phyloP scores from a whole-genome alignment of 345 rosid species.

The Geranium rotundifolium region DNA sequence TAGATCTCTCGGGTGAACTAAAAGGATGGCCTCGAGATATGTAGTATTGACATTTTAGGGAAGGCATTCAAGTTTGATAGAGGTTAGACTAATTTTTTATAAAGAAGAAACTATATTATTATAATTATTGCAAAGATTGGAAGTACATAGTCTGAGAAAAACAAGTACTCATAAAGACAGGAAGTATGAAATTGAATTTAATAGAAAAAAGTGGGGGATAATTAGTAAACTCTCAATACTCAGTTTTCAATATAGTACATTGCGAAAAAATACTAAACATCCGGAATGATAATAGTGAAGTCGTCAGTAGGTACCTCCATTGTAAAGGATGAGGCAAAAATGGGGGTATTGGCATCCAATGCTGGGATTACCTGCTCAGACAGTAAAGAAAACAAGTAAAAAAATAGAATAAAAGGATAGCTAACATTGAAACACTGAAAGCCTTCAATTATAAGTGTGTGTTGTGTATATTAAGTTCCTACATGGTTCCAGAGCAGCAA shows the following conservation, averaged over 20 bases:
- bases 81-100: background rate
- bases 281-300: background rate
- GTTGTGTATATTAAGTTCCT: background rate
- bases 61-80: background rate
- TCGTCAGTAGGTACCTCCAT: conserved; percentile 60
- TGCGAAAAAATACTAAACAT: background rate
- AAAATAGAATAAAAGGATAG: conserved; percentile 1
- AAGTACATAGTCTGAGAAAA: background rate
- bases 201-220: too few relatives aligned
- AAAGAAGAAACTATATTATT: background rate
- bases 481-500: background rate
- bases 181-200: too few relatives aligned
- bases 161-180: background rate
- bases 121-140: background rate
- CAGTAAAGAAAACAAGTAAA: conserved; percentile 8
- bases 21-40: conserved; percentile 9
- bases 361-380: conserved; percentile 83
- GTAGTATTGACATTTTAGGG: background rate
- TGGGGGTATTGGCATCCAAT: conserved; percentile 71
- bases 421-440: conserved; percentile 1
- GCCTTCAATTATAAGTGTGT: too few relatives aligned
- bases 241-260: background rate
- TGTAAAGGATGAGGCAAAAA: conserved; percentile 91
- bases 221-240: background rate
- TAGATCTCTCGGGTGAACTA: background rate